Evolutionary conservation across 78 protist species (phyloP).

Genomic region (Pigoraptor vietnamica): DNA sequence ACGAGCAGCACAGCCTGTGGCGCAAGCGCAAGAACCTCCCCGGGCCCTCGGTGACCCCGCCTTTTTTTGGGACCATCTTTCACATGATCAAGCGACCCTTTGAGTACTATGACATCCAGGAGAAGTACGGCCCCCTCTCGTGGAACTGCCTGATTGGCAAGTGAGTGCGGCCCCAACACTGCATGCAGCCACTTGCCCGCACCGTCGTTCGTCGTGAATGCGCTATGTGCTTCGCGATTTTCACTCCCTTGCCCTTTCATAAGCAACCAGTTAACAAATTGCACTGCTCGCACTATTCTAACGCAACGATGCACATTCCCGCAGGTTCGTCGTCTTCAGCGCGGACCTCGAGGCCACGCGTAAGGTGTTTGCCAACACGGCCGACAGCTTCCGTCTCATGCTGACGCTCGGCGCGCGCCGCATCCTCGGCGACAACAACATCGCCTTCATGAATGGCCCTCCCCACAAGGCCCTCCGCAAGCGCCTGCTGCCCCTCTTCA

Average conservation of each 20-base stretch:
- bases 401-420: conserved; percentile 34
- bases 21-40: conserved; percentile 24
- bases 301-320: too few species aligned
- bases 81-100: conserved; percentile 53
- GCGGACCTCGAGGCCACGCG: conserved; percentile 48
- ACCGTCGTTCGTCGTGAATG: too few species aligned
- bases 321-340: conserved; percentile 40
- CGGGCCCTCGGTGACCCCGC: conserved; percentile 56
- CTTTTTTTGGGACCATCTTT: conserved; percentile 56
- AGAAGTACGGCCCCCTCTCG: conserved; percentile 48
- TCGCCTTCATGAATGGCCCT: conserved; percentile 49
- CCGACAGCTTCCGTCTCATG: conserved; percentile 13
- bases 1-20: neutral
- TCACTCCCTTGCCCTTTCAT: too few species aligned
- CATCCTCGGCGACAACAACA: conserved; percentile 51
- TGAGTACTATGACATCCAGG: conserved; percentile 44
- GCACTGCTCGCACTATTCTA: too few species aligned
- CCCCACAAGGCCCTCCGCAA: conserved; percentile 54
- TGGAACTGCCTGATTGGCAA: conserved; percentile 34
- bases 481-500: conserved; percentile 55
- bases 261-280: too few species aligned
- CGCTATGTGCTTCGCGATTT: too few species aligned
- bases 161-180: neutral
- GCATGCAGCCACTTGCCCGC: neutral
- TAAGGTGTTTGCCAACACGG: conserved; percentile 46